A percentile compares a stretch with the other conserved stretches of the same genome.
phyloP scores from a whole-genome alignment of 352 stramenopile genomes.

The Aphanomyces astaci region DNA sequence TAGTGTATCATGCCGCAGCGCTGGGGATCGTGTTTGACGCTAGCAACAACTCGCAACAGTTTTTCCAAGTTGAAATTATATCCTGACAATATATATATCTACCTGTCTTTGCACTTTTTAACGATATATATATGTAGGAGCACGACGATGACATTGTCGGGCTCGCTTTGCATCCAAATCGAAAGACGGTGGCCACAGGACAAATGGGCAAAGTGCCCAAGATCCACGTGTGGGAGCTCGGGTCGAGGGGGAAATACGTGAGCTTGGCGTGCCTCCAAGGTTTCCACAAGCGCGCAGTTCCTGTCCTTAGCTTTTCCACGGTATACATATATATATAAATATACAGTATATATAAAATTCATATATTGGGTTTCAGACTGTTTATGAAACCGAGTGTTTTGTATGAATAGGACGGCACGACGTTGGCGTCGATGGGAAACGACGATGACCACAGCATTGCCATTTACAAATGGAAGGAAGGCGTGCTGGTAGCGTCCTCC shows the following conservation, averaged over 20 bases:
- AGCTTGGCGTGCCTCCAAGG: constrained; percentile 49
- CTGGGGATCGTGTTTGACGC: constrained; percentile 64
- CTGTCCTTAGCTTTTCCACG: constrained; percentile 55
- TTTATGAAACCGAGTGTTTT: background rate
- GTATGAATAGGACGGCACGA: constrained; percentile 38
- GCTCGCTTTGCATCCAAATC: constrained; percentile 67
- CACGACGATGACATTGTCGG: constrained; percentile 83
- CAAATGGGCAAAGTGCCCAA: constrained; percentile 78
- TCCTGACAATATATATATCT: no score
- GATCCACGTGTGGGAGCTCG: constrained; percentile 74
- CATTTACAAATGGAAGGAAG: constrained; percentile 69
- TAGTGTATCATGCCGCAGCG: constrained; percentile 76
- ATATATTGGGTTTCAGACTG: no score
- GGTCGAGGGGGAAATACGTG: constrained; percentile 24
- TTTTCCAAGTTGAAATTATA: constrained; percentile 14
- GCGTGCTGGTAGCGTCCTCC: constrained; percentile 36
- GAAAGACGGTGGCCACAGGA: constrained; percentile 72
- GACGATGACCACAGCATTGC: constrained; percentile 81
- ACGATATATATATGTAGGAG: no score
- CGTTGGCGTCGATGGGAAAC: constrained; percentile 59
- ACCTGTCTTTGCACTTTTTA: no score
- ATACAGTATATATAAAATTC: no score
- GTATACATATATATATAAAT: constrained; percentile 1
- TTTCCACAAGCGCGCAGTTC: constrained; percentile 73
- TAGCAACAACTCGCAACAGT: background rate